These are phyloP conservation scores for Kwoniella dendrophila DNA, from an alignment of 768 basidiomycete species.

Conservation along the genomic window DNA sequence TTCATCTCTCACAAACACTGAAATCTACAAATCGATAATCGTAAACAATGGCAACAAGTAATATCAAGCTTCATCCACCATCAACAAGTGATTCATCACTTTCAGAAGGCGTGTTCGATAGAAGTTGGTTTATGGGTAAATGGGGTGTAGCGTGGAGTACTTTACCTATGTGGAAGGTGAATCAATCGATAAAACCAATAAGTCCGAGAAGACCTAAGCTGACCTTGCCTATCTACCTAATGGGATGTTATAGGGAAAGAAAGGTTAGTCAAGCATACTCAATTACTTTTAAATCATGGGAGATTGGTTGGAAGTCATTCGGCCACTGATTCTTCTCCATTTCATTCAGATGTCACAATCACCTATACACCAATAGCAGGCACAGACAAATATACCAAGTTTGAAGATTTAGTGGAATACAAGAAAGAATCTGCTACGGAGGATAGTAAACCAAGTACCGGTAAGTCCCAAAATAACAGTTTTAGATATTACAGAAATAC, in stretches of 20 bases:
- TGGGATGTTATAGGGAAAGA: constrained; percentile 49
- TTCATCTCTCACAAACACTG: neutral
- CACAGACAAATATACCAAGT: constrained; percentile 30
- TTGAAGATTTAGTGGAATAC: constrained; percentile 58
- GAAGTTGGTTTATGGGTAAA: constrained; percentile 50
- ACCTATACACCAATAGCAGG: constrained; percentile 53
- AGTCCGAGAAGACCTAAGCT: neutral
- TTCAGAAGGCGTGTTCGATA: constrained; percentile 36
- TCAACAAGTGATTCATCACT: constrained; percentile 42
- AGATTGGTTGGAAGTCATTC: neutral
- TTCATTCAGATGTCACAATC: constrained; percentile 56
- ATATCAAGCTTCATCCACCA: constrained; percentile 37
- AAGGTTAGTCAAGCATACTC: constrained; percentile 38
- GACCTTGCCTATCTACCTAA: neutral
- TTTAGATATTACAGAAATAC: too few relatives aligned
- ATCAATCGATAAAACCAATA: too few relatives aligned
- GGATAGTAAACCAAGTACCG: constrained; percentile 47
- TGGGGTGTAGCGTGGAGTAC: constrained; percentile 59
- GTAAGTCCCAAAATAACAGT: constrained; percentile 23
- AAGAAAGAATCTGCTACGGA: constrained; percentile 42
- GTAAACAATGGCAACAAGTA: neutral
- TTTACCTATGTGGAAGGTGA: constrained; percentile 60
- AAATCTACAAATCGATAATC: neutral
- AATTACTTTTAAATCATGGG: too few relatives aligned
- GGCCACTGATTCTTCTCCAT: neutral